Percentiles rank a stretch among this genome's conserved stretches.
Conservation (phyloP, 2,329 filamentous ascomycete species). For the Colletotrichum sp. region DNA sequence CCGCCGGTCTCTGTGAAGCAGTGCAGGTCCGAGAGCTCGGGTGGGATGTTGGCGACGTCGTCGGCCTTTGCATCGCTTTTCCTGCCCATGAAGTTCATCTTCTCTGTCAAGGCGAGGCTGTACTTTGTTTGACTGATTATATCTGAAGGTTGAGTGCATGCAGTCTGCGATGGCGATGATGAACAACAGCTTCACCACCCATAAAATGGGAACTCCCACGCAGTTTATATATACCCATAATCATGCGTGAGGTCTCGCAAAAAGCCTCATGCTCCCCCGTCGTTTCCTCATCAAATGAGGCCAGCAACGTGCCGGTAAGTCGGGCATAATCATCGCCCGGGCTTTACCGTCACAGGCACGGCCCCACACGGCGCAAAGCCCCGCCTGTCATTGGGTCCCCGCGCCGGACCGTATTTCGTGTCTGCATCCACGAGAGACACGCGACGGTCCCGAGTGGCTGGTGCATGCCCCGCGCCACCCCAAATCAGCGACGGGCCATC, state of each 20-base stretch:
- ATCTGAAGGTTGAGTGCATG: background rate
- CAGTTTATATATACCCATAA: background rate
- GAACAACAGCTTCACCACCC: too few species aligned
- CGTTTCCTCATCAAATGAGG: background rate
- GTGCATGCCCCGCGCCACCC: background rate
- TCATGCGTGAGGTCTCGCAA: accelerated
- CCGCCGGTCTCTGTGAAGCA: constrained; percentile 68
- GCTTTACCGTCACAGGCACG: background rate
- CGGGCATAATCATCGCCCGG: background rate
- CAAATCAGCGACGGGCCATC: background rate
- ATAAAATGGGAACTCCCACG: background rate
- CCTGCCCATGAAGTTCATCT: constrained; percentile 4
- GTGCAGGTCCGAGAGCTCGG: constrained; percentile 52
- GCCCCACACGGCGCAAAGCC: constrained; percentile 7
- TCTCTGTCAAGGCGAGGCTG: background rate
- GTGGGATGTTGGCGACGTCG: constrained; percentile 40
- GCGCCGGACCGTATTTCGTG: constrained; percentile 17
- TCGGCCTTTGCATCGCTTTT: constrained; percentile 20
- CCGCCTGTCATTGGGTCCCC: background rate
- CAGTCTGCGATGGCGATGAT: background rate
- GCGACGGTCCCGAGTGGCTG: background rate
- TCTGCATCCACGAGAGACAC: constrained; percentile 8
- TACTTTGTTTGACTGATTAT: background rate
- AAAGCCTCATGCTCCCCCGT: background rate
- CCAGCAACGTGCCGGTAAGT: constrained; percentile 1